Conservation (phyloP, 441 rosid species). For the Aquilaria agallochum region DNA sequence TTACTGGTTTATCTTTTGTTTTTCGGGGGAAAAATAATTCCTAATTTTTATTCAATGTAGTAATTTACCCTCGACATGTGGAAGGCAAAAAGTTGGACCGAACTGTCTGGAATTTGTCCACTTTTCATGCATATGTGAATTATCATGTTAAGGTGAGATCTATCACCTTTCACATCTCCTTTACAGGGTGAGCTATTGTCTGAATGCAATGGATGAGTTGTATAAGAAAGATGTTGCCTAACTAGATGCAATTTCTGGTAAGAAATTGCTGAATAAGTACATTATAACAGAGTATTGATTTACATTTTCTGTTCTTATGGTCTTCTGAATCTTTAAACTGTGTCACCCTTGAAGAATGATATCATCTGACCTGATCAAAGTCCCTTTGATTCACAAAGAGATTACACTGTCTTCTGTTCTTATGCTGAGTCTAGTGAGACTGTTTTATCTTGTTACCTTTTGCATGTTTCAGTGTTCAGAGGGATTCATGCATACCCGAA, state of each 20-base stretch:
- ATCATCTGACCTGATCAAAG: too few species aligned
- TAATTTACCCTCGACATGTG: constrained; percentile 81
- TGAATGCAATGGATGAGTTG: neutral
- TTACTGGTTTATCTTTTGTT: neutral
- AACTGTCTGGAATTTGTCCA: constrained; percentile 83
- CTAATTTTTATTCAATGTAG: constrained; percentile 36
- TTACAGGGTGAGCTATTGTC: neutral
- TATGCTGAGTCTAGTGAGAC: neutral
- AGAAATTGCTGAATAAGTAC: too few species aligned
- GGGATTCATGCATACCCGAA: constrained; percentile 95
- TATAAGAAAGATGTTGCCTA: too few species aligned
- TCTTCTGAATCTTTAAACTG: too few species aligned
- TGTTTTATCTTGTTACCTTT: constrained; percentile 14
- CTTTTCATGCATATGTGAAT: constrained; percentile 94
- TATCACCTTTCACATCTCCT: neutral
- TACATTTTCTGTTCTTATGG: too few species aligned
- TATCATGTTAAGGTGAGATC: constrained; percentile 85
- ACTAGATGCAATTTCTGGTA: too few species aligned
- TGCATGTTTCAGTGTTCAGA: constrained; percentile 60
- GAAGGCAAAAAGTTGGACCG: constrained; percentile 84
- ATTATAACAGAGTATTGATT: too few species aligned
- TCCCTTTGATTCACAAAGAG: too few species aligned
- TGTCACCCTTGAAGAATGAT: too few species aligned
- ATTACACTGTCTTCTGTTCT: too few species aligned
- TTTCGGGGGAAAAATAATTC: constrained; percentile 3